Evolutionary conservation across 2,329 filamentous ascomycete genomes (phyloP).

Genomic region (Septoria petroselini): DNA sequence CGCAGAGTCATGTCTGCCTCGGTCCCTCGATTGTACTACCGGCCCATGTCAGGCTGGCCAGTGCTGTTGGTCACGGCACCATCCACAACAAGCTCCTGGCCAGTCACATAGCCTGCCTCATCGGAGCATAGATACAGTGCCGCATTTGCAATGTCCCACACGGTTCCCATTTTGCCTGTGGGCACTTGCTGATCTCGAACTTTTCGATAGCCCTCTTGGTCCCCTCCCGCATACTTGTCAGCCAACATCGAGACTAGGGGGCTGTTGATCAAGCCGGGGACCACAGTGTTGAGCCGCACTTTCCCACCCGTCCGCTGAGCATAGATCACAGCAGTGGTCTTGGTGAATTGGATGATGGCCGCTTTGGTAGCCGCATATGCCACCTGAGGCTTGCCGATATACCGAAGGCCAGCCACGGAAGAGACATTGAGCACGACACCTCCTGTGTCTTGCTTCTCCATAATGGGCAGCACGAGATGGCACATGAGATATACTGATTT

Average conservation of each 20-base stretch:
- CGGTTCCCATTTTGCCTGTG: constrained; percentile 58
- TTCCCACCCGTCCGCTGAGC: constrained; percentile 40
- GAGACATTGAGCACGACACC: constrained; percentile 40
- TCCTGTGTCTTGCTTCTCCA: constrained; percentile 49
- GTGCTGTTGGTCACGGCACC: constrained; percentile 29
- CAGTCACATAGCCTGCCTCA: constrained; percentile 60
- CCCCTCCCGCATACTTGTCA: constrained; percentile 45
- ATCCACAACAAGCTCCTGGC: constrained; percentile 48
- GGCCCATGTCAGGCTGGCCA: constrained; percentile 23
- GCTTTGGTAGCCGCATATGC: constrained; percentile 70
- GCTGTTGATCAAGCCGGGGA: constrained; percentile 58
- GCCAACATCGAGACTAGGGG: constrained; percentile 49
- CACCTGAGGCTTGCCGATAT: constrained; percentile 53
- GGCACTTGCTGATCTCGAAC: constrained; percentile 57
- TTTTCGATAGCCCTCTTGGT: constrained; percentile 51
- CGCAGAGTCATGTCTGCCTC: too few relatives aligned
- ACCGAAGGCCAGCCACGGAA: constrained; percentile 54
- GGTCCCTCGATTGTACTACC: not conserved
- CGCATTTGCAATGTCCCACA: constrained; percentile 58
- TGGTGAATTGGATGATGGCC: constrained; percentile 71
- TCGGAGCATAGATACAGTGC: constrained; percentile 58
- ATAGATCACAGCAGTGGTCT: constrained; percentile 67
- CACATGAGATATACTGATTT: constrained; percentile 56
- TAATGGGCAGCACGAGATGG: constrained; percentile 54
- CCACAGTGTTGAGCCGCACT: constrained; percentile 54